Evolutionary conservation across 257 asterid genomes (phyloP), one percentile per base, ranked within the genome.

Genomic region (Solanum sejunctum): DNA sequence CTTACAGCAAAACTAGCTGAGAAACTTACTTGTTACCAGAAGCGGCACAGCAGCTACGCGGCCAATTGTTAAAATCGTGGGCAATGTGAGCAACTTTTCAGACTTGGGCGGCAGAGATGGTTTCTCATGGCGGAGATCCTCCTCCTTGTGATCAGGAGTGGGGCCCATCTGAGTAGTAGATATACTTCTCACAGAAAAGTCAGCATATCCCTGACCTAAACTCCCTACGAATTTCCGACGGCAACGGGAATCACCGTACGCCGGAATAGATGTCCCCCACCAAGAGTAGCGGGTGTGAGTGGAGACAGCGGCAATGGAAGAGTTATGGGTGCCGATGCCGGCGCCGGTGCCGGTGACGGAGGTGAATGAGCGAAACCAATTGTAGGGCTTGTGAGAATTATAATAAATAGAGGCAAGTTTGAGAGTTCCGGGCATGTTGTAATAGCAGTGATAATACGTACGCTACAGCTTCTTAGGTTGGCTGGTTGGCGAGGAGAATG

Each of bases 21-120:
- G 85, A 16, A 66, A 88, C 97, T 32, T 92, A 97, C 99, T 91
- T 90, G 89, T 83, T 58, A 94, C 93, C 79, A 97, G 93, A 77
- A 97, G 89, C 45, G 99, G 98, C 20, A 95, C 90, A 63, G 97
- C 93, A 21, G 93, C 98, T 23, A 97, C 98, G 61, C 99, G 99
- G 84, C 98, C 99, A 80, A 95, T 90, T 39, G 99, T 97, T 86
- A 97, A 87, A 84, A 95, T 92, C 87, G 98, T 97, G 12, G 99
- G 99, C 95, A 97, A 89, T 1, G 99, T 97, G 88, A 97, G 97
- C 84, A 95, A 84, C 88, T 94, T 95, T 21, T 91, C 61, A 21
- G 95, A 85, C 84, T 84, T 86, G 7, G 89, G 55, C 3, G 57
- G 56, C 51, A 84, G 36, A 69, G 81, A 83, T 7, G 89, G 60